A percentile compares a stretch with the other conserved stretches of the same genome.
Conservation (phyloP, 441 rosid genomes). For the Oxalis stricta region DNA sequence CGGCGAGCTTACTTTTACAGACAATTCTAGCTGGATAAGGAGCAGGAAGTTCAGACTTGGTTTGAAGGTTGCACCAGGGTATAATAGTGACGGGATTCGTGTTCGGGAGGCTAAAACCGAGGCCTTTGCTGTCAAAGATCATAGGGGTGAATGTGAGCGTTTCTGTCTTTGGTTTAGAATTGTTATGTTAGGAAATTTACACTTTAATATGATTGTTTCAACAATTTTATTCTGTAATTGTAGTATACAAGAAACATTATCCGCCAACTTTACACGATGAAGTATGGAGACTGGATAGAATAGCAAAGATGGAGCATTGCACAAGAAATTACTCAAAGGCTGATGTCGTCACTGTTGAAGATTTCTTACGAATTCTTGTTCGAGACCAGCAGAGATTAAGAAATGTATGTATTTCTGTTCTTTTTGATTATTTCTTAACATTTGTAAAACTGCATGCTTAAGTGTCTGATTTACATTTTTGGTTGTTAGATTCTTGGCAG, state of each 20-base stretch:
- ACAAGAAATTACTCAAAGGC: slow-evolving; percentile 65
- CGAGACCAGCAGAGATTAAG: slow-evolving; percentile 75
- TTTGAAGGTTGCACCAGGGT: slow-evolving; percentile 54
- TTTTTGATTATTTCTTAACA: slow-evolving; percentile 3
- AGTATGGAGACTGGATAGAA: slow-evolving; percentile 97
- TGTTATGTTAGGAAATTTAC: neutral
- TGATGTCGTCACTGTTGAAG: slow-evolving; percentile 58
- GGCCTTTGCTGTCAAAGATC: slow-evolving; percentile 96
- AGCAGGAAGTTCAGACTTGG: slow-evolving; percentile 98
- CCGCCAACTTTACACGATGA: slow-evolving; percentile 91
- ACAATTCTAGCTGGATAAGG: slow-evolving; percentile 98
- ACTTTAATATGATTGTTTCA: neutral
- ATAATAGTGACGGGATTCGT: slow-evolving; percentile 46
- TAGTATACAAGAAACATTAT: slow-evolving; percentile 95
- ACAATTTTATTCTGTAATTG: neutral
- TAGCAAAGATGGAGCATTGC: slow-evolving; percentile 91
- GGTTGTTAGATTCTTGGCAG: slow-evolving; percentile 92
- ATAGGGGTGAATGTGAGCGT: slow-evolving; percentile 86
- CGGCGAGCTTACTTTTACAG: slow-evolving; percentile 94
- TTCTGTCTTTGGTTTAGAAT: neutral
- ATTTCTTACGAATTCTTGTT: slow-evolving; percentile 75
- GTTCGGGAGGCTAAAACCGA: slow-evolving; percentile 93
- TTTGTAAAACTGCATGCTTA: neutral
- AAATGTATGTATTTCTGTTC: slow-evolving; percentile 30
- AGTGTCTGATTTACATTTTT: slow-evolving; percentile 6